Evolutionary conservation across 352 stramenopile species (phyloP).

Genomic region (Blastocystis hominis): DNA sequence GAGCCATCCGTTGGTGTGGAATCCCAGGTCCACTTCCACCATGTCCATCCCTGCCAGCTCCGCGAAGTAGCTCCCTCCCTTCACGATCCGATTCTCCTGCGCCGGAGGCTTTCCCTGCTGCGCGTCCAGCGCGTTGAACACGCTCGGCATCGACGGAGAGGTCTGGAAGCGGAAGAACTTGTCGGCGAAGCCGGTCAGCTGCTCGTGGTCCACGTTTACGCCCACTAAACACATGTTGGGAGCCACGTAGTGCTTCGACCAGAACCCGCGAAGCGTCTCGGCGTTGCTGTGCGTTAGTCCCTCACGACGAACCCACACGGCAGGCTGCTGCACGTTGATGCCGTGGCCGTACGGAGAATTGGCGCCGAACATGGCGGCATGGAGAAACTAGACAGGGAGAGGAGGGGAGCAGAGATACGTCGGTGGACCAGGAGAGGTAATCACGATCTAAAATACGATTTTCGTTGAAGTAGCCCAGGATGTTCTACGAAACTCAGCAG

Average conservation of each 20-base stretch:
- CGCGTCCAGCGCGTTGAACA: neutral
- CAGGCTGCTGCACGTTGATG: constrained; percentile 1
- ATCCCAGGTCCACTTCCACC: constrained; percentile 83
- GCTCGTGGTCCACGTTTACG: neutral
- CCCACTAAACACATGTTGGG: constrained; percentile 31
- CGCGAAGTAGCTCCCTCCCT: constrained; percentile 67
- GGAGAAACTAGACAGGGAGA: neutral
- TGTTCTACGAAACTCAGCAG: constrained; percentile 64
- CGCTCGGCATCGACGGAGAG: neutral
- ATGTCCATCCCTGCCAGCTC: constrained; percentile 63
- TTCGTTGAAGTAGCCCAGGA: constrained; percentile 77
- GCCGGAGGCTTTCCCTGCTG: neutral
- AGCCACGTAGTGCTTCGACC: constrained; percentile 20
- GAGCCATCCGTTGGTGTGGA: constrained; percentile 89
- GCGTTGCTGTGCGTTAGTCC: neutral
- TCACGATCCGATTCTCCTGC: constrained; percentile 65
- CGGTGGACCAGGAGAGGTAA: constrained; percentile 64
- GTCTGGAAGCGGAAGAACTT: constrained; percentile 6
- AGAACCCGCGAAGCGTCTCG: neutral
- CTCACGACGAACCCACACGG: neutral
- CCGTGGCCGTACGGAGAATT: constrained; percentile 51
- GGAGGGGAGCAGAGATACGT: constrained; percentile 56
- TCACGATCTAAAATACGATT: constrained; percentile 75
- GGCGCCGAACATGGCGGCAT: constrained; percentile 41
- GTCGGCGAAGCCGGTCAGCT: neutral